phyloP scores from a whole-genome alignment of 768 basidiomycete species.

The Naganishia antarctica region DNA sequence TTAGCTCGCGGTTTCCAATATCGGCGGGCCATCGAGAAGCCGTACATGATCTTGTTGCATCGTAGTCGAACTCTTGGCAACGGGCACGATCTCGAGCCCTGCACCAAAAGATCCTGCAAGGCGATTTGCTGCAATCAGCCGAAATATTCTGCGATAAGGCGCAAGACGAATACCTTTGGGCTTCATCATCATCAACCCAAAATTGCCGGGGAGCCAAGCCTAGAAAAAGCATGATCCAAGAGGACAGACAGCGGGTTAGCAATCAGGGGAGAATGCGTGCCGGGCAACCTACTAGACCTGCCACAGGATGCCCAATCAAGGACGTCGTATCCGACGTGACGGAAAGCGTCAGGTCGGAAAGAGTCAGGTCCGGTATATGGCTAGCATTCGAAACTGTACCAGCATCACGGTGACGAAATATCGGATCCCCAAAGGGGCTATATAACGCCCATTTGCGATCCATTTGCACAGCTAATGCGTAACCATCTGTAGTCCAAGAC shows the following conservation, averaged over 20 bases:
- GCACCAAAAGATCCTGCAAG: conserved; percentile 64
- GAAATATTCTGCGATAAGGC: conserved; percentile 50
- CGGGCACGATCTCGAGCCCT: conserved; percentile 57
- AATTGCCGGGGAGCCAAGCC: conserved; percentile 94
- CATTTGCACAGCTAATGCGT: conserved; percentile 90
- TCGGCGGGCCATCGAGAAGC: not conserved
- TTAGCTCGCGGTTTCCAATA: no score
- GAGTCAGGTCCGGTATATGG: conserved; percentile 70
- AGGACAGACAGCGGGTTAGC: no score
- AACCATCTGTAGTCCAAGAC: conserved; percentile 94
- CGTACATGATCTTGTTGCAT: conserved; percentile 80
- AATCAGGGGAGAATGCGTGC: no score
- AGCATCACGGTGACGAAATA: conserved; percentile 69
- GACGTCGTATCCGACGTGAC: no score
- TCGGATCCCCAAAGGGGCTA: conserved; percentile 80
- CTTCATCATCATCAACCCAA: conserved; percentile 74
- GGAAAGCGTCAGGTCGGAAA: no score
- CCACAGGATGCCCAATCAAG: conserved; percentile 64
- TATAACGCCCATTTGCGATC: conserved; percentile 82
- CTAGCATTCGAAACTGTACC: conserved; percentile 58
- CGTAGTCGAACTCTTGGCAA: conserved; percentile 90
- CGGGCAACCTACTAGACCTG: no score
- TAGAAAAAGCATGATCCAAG: conserved; percentile 41
- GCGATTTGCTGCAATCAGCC: not conserved
- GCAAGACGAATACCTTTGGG: conserved; percentile 39